phyloP scores from a whole-genome alignment of 1,284 basidiomycete species.

The Boletus mariae region DNA sequence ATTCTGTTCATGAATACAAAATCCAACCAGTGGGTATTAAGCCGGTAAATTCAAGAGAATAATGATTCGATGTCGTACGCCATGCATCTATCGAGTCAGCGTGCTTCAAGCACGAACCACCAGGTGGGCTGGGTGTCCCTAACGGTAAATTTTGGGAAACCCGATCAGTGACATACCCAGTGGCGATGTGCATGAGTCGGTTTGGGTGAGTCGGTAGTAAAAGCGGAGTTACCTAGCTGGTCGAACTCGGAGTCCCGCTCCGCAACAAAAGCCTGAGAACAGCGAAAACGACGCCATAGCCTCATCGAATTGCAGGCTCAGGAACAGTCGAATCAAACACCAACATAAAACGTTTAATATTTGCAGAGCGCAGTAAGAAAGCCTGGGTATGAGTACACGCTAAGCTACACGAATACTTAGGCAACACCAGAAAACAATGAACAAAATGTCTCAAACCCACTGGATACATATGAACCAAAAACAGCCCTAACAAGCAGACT shows the following conservation, averaged over 20 bases:
- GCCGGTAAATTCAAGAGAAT: not conserved
- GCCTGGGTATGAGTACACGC: not conserved
- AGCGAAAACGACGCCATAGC: constrained; percentile 4
- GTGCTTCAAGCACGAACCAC: not conserved
- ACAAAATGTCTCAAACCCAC: not conserved
- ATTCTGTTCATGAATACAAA: not conserved
- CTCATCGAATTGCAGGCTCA: not conserved
- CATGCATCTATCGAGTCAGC: not conserved
- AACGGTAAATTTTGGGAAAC: too few relatives aligned
- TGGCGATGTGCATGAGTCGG: not conserved
- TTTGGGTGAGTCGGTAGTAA: not conserved
- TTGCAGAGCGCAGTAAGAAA: not conserved
- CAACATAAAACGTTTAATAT: too few relatives aligned
- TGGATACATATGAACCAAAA: not conserved
- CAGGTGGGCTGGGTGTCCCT: too few relatives aligned
- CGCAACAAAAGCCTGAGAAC: not conserved
- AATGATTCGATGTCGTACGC: not conserved
- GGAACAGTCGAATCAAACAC: not conserved
- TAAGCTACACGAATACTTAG: not conserved
- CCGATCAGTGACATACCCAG: not conserved
- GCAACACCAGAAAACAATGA: not conserved
- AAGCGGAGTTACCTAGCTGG: not conserved
- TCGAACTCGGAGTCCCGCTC: not conserved
- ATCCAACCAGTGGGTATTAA: not conserved
- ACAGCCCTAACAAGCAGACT: not conserved